Conservation (phyloP, 2,329 filamentous ascomycete species). For the Verruconis gallopava region DNA sequence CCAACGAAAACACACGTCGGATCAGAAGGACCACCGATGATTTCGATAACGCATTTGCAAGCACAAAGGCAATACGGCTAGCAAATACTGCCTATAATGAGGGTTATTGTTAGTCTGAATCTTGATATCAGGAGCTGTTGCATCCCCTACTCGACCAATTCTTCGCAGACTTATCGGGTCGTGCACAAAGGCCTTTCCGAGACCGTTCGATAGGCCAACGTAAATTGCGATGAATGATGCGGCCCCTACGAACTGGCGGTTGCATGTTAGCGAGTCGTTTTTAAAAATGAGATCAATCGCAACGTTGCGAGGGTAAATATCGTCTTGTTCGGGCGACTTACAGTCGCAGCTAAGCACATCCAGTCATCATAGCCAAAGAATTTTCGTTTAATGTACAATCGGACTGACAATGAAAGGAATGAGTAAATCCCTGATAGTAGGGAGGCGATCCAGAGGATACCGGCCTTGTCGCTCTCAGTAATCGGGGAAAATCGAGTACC, state of each 20-base stretch:
- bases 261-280: background rate
- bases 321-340: background rate
- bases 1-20: conserved; percentile 18
- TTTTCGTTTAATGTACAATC: conserved; percentile 17
- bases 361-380: conserved; percentile 19
- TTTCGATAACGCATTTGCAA: conserved; percentile 18
- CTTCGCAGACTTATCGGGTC: conserved; percentile 1
- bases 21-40: conserved; percentile 17
- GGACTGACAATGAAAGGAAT: conserved; percentile 15
- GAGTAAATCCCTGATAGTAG: conserved; percentile 18
- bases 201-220: conserved; percentile 8
- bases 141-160: conserved; percentile 5
- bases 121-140: background rate
- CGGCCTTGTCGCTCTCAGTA: conserved; percentile 15
- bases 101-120: background rate
- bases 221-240: conserved; percentile 8
- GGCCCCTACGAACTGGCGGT: conserved; percentile 3
- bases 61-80: conserved; percentile 12
- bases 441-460: conserved; percentile 18
- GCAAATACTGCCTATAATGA: conserved; percentile 12
- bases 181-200: conserved; percentile 8
- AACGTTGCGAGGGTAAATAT: no score
- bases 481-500: conserved; percentile 12
- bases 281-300: no score
- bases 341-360: conserved; percentile 14